Base-by-base conservation (phyloP, 495 filamentous ascomycete genomes). In the Paragyromitra xinjiangensis region DNA sequence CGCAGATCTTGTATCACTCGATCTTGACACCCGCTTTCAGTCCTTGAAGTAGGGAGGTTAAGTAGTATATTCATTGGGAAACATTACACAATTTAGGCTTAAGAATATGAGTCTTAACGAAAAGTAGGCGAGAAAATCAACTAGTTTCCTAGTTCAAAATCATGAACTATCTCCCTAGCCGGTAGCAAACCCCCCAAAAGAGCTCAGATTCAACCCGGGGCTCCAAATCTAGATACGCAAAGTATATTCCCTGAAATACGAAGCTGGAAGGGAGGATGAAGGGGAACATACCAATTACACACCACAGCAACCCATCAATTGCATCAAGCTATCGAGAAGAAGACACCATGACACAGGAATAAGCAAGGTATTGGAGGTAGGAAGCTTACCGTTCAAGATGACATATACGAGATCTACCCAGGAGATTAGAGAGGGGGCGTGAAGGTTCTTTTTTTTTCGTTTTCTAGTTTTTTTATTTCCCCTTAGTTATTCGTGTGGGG, bases 1-100 rank as follows among this genome's bases (percentile, higher is more conserved):
- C 16, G 2, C 11, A 24, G 29, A 40, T 69, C 55, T 56, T 45
- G 19, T 58, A 68, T 73, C 63, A 73, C 71, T 73, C 71, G 71
- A n/a, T 39, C 71, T 73, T 73, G 63, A 51, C 63, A 66, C 11
- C 11, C 16, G 29, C 29, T 34, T 34, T 34, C 29, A 34, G 29
- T 34, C 29, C 29, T 34, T 34, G 4, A 34, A 2, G 29, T 3
- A 34, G 29, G 29, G 29, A 3, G 29, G 29, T 34, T 34, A 34
- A 34, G 29, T 34, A 34, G 29, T 3, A 34, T 34, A 34, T 34
- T 34, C 29, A 34, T 51, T 51, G 5, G 16, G 19, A 51, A 19
- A 51, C 19, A 16, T 51, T 51, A 51, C 19, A n/a, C 19, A 6
- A 51, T n/a, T 56, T 24, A n/a, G 6, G 22, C 51, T 55, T 26